Conservation (phyloP, 257 asterid genomes). For the Cynanchum wilfordii region DNA sequence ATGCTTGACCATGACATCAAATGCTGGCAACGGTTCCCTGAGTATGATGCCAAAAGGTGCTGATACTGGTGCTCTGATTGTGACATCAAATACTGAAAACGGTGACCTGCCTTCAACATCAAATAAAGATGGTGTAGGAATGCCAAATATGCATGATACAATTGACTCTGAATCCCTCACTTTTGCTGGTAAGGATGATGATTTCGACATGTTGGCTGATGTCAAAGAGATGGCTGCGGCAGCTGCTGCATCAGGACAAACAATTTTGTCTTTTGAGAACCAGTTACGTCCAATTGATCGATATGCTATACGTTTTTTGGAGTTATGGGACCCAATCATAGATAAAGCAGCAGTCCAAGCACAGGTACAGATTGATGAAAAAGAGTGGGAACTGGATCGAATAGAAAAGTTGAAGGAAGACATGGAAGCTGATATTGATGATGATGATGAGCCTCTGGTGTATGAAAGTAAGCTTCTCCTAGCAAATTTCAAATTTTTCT, state of each 20-base stretch:
- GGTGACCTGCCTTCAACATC: constrained; percentile 29
- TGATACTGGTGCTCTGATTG: background rate
- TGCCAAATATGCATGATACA: constrained; percentile 32
- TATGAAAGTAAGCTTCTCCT: constrained; percentile 74
- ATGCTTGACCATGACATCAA: background rate
- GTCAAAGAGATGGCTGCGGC: constrained; percentile 98
- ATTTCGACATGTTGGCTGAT: constrained; percentile 87
- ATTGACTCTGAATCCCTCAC: constrained; percentile 46
- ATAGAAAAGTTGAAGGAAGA: constrained; percentile 95
- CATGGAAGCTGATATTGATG: constrained; percentile 98
- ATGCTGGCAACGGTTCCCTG: constrained; percentile 34
- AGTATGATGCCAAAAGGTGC: constrained; percentile 25
- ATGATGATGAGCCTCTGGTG: constrained; percentile 93
- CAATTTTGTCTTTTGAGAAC: constrained; percentile 71
- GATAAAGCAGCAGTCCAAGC: constrained; percentile 63
- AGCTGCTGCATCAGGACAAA: constrained; percentile 91
- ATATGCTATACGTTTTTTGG: constrained; percentile 84
- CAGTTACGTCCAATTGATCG: constrained; percentile 91
- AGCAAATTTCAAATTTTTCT: background rate
- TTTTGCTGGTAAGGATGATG: constrained; percentile 66
- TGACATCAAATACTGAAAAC: constrained; percentile 28
- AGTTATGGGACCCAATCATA: constrained; percentile 91
- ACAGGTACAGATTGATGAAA: constrained; percentile 60
- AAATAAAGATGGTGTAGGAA: constrained; percentile 33
- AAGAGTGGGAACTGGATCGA: constrained; percentile 96